phyloP scores from a whole-genome alignment of 2,329 filamentous ascomycete species.

The Drechslerella stenobrocha region DNA sequence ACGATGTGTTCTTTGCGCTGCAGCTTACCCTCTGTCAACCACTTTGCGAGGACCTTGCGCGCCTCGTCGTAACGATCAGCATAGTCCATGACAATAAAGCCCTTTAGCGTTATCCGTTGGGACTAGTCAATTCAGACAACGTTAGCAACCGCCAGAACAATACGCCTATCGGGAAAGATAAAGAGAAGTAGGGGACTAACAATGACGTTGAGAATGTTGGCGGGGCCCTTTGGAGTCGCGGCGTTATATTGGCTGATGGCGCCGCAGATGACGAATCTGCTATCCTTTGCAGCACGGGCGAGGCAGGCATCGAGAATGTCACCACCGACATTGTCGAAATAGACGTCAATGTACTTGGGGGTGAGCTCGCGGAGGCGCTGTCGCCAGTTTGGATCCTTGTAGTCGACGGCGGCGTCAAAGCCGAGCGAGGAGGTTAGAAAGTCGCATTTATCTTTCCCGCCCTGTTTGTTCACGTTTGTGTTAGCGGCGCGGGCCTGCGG shows the following conservation, averaged over 20 bases:
- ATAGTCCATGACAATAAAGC: slow-evolving; percentile 75
- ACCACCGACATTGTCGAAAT: slow-evolving; percentile 74
- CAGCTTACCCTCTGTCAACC: slow-evolving; percentile 72
- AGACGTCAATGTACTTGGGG: slow-evolving; percentile 67
- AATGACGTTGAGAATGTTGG: slow-evolving; percentile 45
- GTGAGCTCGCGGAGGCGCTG: slow-evolving; percentile 66
- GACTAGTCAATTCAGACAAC: slow-evolving; percentile 56
- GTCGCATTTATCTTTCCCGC: slow-evolving; percentile 68
- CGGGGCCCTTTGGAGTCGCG: slow-evolving; percentile 61
- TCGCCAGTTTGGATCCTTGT: slow-evolving; percentile 67
- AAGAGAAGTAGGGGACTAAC: slow-evolving; percentile 12
- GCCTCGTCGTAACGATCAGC: slow-evolving; percentile 63
- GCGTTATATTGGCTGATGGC: slow-evolving; percentile 71
- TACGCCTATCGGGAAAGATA: no score
- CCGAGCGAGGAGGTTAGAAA: slow-evolving; percentile 69
- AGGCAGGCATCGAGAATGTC: slow-evolving; percentile 71
- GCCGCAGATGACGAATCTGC: slow-evolving; percentile 73
- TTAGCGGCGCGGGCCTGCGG: neutral
- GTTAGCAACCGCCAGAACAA: no score
- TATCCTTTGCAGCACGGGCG: slow-evolving; percentile 64
- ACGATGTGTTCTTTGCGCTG: slow-evolving; percentile 72
- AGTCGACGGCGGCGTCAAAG: slow-evolving; percentile 70
- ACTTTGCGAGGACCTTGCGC: slow-evolving; percentile 65
- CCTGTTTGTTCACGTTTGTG: slow-evolving; percentile 61
- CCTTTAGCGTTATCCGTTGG: slow-evolving; percentile 67